Conservation (phyloP, 371 early-diverging fungal species). For the Mortierella sp. region DNA sequence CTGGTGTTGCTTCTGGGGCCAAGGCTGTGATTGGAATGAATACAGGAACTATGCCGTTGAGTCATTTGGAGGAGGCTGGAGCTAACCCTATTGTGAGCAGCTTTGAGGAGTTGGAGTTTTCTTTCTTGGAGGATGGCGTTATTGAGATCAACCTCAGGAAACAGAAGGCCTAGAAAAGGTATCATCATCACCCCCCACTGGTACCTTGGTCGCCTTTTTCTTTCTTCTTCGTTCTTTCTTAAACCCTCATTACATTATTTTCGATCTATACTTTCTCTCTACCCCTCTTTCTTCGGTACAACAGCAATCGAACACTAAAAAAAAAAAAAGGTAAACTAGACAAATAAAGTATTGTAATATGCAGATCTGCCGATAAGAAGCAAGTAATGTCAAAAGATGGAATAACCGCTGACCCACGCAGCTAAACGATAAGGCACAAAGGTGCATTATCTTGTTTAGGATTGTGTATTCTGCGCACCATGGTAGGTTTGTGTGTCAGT, state of each 20-base stretch:
- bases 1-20: constrained; percentile 73
- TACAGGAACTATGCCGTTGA: constrained; percentile 63
- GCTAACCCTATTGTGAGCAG: constrained; percentile 67
- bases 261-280: not conserved
- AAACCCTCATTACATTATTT: not conserved
- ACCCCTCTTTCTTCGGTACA: not conserved
- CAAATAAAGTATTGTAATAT: not conserved
- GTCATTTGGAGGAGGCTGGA: constrained; percentile 71
- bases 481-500: not conserved
- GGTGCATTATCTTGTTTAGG: constrained; percentile 10
- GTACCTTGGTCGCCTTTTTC: no score
- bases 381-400: not conserved
- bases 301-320: not conserved
- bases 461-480: not conserved
- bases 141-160: constrained; percentile 55
- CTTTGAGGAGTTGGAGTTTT: constrained; percentile 65
- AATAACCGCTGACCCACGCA: not conserved
- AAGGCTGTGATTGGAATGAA: constrained; percentile 73
- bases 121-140: constrained; percentile 55
- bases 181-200: not conserved
- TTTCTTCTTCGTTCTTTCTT: not conserved
- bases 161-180: constrained; percentile 10
- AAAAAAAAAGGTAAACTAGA: not conserved
- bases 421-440: not conserved
- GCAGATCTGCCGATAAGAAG: constrained; percentile 9